Evolutionary conservation across 2,329 filamentous ascomycete species (phyloP).

Genomic region (Aspergillus eucalypticola): DNA sequence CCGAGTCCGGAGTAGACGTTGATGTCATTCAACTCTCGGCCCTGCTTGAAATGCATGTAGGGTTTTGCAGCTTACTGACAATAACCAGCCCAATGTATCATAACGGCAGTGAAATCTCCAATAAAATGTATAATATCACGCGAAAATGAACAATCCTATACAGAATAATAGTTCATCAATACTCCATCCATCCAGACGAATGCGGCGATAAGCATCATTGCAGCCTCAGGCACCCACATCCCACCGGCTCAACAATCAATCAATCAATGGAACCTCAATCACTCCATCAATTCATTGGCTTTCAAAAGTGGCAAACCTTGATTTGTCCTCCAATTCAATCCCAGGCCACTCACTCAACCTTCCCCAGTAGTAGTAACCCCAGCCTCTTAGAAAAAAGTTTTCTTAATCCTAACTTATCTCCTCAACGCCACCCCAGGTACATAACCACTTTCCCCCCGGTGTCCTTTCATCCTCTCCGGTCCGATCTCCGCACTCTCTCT

Average conservation of each 20-base stretch:
- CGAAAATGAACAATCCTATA: not conserved
- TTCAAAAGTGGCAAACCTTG: not conserved
- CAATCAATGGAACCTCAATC: not conserved
- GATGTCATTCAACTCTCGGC: too few relatives aligned
- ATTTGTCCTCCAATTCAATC: too few relatives aligned
- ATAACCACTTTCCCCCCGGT: not conserved
- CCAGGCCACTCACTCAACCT: too few relatives aligned
- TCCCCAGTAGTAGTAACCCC: too few relatives aligned
- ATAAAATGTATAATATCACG: not conserved
- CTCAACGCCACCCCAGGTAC: not conserved
- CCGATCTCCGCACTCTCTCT: not conserved
- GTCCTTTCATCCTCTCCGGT: not conserved
- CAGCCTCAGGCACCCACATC: slow-evolving; percentile 16
- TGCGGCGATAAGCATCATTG: not conserved
- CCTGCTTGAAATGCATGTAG: not conserved
- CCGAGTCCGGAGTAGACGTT: too few relatives aligned
- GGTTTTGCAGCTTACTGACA: not conserved
- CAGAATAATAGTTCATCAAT: not conserved
- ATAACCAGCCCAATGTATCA: not conserved
- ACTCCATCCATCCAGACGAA: not conserved
- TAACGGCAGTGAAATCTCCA: not conserved
- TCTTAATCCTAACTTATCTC: too few relatives aligned
- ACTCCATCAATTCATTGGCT: not conserved
- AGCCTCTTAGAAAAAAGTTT: too few relatives aligned
- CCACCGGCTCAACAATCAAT: not conserved